A percentile compares a stretch with the other conserved stretches of the same genome.
Evolutionary conservation across 148 eudicot genomes (phyloP).

Genomic region (Pharnaceum exiguum): DNA sequence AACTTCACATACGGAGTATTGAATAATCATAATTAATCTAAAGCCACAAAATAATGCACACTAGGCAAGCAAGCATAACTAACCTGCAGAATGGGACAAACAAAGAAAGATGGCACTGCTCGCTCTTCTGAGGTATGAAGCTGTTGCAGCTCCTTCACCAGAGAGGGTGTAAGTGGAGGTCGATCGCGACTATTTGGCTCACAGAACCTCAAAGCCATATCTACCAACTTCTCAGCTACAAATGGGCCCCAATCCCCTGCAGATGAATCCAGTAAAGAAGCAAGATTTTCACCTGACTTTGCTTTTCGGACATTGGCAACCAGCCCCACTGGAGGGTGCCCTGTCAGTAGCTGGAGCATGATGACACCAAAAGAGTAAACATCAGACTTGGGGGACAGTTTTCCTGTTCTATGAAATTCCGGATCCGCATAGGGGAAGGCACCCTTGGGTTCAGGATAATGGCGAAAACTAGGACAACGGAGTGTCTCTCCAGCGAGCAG

Average conservation of each 20-base stretch:
- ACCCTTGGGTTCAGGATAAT: conserved; percentile 40
- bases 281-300: conserved; percentile 42
- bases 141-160: conserved; percentile 65
- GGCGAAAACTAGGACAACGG: conserved; percentile 52
- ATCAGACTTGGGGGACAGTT: conserved; percentile 60
- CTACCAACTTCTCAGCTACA: conserved; percentile 55
- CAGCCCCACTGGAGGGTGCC: conserved; percentile 48
- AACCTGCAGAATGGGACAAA: conserved; percentile 73
- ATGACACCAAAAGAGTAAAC: conserved; percentile 67
- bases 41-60: background rate
- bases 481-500: conserved; percentile 39
- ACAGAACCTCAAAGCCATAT: conserved; percentile 65
- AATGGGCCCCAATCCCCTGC: conserved; percentile 70
- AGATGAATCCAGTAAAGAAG: conserved; percentile 57
- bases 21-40: background rate
- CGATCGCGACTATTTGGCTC: conserved; percentile 57
- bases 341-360: conserved; percentile 66
- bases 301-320: conserved; percentile 47
- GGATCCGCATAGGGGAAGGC: conserved; percentile 70
- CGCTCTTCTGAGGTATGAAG: conserved; percentile 60
- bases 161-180: conserved; percentile 55
- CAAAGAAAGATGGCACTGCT: conserved; percentile 56
- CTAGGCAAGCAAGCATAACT: conserved; percentile 5
- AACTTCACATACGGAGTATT: background rate
- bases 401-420: conserved; percentile 54